These are phyloP conservation scores for Penicillium canescens DNA, from an alignment of 495 filamentous ascomycete species.

Conservation along the genomic window DNA sequence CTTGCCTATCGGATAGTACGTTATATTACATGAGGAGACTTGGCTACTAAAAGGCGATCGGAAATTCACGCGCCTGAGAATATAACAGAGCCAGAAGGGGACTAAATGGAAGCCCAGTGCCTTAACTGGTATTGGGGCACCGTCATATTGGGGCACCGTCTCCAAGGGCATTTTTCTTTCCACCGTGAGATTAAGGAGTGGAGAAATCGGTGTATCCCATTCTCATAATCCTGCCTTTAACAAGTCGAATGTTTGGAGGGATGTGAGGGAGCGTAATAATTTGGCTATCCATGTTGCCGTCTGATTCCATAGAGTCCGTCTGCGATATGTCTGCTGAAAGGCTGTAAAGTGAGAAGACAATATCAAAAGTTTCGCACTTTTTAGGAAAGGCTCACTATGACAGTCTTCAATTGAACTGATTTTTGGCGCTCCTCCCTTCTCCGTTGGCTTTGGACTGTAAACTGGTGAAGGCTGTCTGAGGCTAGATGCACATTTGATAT, in stretches of 20 bases:
- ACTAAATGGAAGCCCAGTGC: not conserved
- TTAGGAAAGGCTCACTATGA: not conserved
- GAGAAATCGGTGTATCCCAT: not conserved
- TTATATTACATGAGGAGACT: no score
- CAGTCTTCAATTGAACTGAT: not conserved
- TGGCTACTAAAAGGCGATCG: not conserved
- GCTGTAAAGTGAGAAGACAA: not conserved
- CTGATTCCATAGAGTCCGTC: not conserved
- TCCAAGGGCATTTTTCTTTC: not conserved
- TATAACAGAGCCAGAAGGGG: not conserved
- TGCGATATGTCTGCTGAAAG: not conserved
- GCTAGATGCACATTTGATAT: not conserved
- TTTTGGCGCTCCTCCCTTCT: not conserved
- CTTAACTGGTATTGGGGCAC: no score
- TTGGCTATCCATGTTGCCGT: not conserved
- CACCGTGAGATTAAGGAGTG: not conserved
- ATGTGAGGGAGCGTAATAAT: not conserved
- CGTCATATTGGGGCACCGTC: not conserved
- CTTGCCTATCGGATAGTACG: no score
- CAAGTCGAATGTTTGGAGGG: not conserved
- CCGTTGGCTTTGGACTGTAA: not conserved
- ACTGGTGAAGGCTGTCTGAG: not conserved
- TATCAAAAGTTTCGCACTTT: not conserved
- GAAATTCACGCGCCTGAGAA: not conserved
- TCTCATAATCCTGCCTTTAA: constrained; percentile 2